Evolutionary conservation across 1,284 basidiomycete species (phyloP).

Genomic region (Heterobasidion occidentale): DNA sequence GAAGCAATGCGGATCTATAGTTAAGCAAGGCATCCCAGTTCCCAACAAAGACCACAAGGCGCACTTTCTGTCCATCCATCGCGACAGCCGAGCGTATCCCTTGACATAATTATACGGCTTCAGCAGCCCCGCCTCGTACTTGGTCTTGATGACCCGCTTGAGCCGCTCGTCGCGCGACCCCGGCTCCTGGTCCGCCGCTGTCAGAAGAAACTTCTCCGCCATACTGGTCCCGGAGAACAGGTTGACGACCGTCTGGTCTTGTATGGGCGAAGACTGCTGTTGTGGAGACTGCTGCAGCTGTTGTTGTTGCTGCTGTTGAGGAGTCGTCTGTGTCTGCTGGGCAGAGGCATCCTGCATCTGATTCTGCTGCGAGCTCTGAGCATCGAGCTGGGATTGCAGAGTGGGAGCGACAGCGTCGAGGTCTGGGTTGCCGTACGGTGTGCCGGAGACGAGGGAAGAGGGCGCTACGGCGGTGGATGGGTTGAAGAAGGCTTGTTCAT

Average conservation of each 20-base stretch:
- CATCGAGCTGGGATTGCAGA: constrained; percentile 14
- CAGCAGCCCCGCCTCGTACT: constrained; percentile 92
- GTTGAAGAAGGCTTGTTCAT: constrained; percentile 58
- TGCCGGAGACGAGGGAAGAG: constrained; percentile 9
- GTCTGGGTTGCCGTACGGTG: constrained; percentile 34
- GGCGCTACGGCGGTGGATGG: not conserved
- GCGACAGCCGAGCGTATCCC: constrained; percentile 81
- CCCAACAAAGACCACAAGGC: constrained; percentile 13
- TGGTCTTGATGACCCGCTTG: constrained; percentile 89
- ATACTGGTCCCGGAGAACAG: constrained; percentile 36
- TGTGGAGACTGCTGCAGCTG: not conserved
- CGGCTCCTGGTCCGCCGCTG: constrained; percentile 91
- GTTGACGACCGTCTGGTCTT: not conserved
- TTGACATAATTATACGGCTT: constrained; percentile 97
- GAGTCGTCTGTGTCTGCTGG: not conserved
- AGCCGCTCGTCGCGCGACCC: constrained; percentile 89
- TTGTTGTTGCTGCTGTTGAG: not conserved
- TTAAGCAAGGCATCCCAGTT: not conserved
- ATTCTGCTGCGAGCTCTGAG: not conserved
- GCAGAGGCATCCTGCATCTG: not conserved
- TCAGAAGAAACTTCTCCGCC: constrained; percentile 86
- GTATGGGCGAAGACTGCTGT: not conserved
- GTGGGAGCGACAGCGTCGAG: constrained; percentile 28
- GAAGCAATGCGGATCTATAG: not conserved
- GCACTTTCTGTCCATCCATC: constrained; percentile 94